Evolutionary conservation across 495 filamentous ascomycete genomes (phyloP).

Genomic region (Xylaria telfairii): DNA sequence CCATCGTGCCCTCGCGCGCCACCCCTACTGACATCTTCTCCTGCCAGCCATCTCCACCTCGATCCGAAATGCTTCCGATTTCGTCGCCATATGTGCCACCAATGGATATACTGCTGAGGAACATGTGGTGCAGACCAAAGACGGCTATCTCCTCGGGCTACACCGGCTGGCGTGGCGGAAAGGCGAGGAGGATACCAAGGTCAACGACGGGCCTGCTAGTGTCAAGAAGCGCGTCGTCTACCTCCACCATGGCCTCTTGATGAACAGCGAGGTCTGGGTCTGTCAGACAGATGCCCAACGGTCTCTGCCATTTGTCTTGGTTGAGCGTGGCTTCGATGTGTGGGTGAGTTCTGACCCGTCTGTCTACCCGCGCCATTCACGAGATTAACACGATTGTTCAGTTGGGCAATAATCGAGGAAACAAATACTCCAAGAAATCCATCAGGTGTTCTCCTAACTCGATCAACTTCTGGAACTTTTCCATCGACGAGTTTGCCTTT

Average conservation of each 20-base stretch:
- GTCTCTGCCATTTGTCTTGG: conserved; percentile 85
- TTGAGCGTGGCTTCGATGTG: conserved; percentile 93
- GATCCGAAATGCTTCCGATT: conserved; percentile 78
- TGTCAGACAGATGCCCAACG: conserved; percentile 86
- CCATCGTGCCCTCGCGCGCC: conserved; percentile 18
- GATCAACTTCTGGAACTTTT: conserved; percentile 92
- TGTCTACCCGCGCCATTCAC: neutral
- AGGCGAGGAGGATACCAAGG: conserved; percentile 74
- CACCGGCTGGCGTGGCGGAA: conserved; percentile 84
- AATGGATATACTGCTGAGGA: conserved; percentile 94
- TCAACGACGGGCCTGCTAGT: conserved; percentile 75
- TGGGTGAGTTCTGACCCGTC: conserved; percentile 67
- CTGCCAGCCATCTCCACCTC: conserved; percentile 55
- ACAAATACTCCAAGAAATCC: conserved; percentile 98
- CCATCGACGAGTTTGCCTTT: conserved; percentile 97
- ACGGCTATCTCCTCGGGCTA: conserved; percentile 91
- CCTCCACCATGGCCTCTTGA: conserved; percentile 92
- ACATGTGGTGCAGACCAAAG: conserved; percentile 90
- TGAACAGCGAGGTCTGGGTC: conserved; percentile 99
- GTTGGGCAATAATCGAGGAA: conserved; percentile 95
- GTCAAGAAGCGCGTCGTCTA: conserved; percentile 87
- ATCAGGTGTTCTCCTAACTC: conserved; percentile 73
- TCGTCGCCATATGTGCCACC: conserved; percentile 86
- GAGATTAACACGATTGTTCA: conserved; percentile 35
- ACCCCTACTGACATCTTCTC: conserved; percentile 15